Conservation (phyloP, 179 eudicot species). For the Carnegiea gigantea region DNA sequence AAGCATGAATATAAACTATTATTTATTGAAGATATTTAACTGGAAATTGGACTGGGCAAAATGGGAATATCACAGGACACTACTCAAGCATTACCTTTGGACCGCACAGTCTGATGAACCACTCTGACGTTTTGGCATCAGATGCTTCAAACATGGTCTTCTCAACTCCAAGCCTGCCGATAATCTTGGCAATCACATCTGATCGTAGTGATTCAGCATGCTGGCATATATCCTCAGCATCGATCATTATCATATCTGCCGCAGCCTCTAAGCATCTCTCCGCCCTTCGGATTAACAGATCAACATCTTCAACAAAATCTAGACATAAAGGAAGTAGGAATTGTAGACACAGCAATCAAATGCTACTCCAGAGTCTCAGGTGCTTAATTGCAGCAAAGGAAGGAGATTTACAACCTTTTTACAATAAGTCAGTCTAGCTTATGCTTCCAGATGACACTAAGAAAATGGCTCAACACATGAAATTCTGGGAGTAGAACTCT, state of each 20-base stretch:
- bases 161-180: constrained; percentile 83
- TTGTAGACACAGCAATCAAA: neutral
- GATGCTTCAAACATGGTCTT: constrained; percentile 94
- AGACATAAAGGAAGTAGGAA: neutral
- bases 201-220: constrained; percentile 69
- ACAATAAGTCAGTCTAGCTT: neutral
- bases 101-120: constrained; percentile 89
- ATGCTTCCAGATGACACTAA: neutral
- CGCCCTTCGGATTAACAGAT: constrained; percentile 73
- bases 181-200: constrained; percentile 77
- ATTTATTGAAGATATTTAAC: neutral
- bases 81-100: constrained; percentile 56
- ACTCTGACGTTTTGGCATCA: constrained; percentile 68
- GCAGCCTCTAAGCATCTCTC: constrained; percentile 98
- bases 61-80: neutral
- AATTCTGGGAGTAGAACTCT: neutral
- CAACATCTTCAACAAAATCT: constrained; percentile 88
- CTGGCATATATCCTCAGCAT: constrained; percentile 79
- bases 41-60: neutral
- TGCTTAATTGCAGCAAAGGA: neutral
- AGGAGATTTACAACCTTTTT: neutral
- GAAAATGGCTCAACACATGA: neutral
- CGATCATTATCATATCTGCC: constrained; percentile 93
- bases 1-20: neutral
- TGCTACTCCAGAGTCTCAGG: neutral